Conservation (phyloP, 2,329 filamentous ascomycete genomes). For the Pyrenophora seminiperda region DNA sequence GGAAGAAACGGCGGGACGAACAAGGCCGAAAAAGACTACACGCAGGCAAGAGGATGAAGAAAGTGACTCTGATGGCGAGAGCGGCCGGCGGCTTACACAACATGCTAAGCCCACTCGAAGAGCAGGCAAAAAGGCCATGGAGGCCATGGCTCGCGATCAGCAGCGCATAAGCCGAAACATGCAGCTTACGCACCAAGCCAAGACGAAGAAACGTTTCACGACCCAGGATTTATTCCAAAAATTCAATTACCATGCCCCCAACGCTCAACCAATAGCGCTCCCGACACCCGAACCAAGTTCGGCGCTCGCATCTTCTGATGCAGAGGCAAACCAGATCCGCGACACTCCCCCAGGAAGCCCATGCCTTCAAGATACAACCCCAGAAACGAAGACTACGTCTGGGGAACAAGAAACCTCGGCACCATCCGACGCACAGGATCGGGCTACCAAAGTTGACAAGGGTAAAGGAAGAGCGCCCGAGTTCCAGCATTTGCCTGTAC, state of each 20-base stretch:
- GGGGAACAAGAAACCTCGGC: constrained; percentile 6
- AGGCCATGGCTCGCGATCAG: constrained; percentile 94
- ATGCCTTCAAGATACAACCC: constrained; percentile 30
- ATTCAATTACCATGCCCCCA: constrained; percentile 71
- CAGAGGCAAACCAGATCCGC: constrained; percentile 44
- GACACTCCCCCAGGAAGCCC: constrained; percentile 55
- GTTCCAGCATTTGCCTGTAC: constrained; percentile 41
- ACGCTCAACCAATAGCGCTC: constrained; percentile 17
- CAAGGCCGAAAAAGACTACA: constrained; percentile 44
- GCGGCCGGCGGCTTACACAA: constrained; percentile 63
- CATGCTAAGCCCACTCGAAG: constrained; percentile 73
- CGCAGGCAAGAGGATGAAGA: constrained; percentile 45
- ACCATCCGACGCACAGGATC: not conserved
- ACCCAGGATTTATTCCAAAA: constrained; percentile 81
- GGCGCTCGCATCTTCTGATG: constrained; percentile 67
- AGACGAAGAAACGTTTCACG: constrained; percentile 84
- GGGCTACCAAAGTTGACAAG: constrained; percentile 55
- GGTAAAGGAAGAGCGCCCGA: constrained; percentile 64
- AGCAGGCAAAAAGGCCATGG: constrained; percentile 90
- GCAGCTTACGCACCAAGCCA: constrained; percentile 87
- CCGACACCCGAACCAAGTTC: constrained; percentile 49
- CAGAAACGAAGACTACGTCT: constrained; percentile 9
- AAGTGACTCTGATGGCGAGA: constrained; percentile 62
- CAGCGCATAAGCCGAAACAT: constrained; percentile 88
- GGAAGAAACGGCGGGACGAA: constrained; percentile 45